A percentile compares a stretch with the other conserved stretches of the same genome.
Evolutionary conservation across 2,329 filamentous ascomycete genomes (phyloP).

Genomic region (Fusarium liriodendri): DNA sequence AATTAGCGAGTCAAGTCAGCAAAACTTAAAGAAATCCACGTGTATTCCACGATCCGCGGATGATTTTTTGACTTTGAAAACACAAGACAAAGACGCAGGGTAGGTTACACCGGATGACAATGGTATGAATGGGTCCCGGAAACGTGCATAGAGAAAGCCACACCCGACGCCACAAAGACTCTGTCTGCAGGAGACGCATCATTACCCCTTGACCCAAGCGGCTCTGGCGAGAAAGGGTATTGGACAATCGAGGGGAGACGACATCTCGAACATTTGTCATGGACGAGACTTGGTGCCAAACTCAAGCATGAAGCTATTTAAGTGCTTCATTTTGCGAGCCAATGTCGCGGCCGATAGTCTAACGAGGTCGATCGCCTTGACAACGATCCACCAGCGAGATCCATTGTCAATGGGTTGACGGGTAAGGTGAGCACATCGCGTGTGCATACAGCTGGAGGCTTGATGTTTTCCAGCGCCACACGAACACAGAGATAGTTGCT

Average conservation of each 20-base stretch:
- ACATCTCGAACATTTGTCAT: constrained; percentile 15
- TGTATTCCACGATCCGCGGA: constrained; percentile 3
- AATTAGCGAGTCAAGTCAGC: constrained; percentile 17
- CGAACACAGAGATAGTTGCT: neutral
- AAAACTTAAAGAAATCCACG: constrained; percentile 16
- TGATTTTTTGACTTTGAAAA: constrained; percentile 1
- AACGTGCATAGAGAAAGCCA: constrained; percentile 36
- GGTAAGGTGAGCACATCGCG: constrained; percentile 10
- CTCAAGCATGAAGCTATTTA: constrained; percentile 7
- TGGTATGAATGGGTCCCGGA: constrained; percentile 10
- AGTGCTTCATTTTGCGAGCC: neutral
- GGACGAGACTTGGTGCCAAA: neutral
- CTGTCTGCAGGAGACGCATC: constrained; percentile 6
- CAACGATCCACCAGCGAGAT: constrained; percentile 17
- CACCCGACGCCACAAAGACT: constrained; percentile 27
- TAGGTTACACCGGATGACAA: constrained; percentile 23
- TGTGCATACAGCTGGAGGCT: neutral
- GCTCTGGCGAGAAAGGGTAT: neutral
- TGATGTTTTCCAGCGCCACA: constrained; percentile 7
- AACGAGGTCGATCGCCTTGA: constrained; percentile 23
- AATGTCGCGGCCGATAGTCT: neutral
- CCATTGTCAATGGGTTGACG: neutral
- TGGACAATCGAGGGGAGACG: neutral
- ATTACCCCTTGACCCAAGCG: constrained; percentile 6
- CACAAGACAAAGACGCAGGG: constrained; percentile 3